Conservation (phyloP, 2,329 filamentous ascomycete genomes). For the Beauveria bassiana region DNA sequence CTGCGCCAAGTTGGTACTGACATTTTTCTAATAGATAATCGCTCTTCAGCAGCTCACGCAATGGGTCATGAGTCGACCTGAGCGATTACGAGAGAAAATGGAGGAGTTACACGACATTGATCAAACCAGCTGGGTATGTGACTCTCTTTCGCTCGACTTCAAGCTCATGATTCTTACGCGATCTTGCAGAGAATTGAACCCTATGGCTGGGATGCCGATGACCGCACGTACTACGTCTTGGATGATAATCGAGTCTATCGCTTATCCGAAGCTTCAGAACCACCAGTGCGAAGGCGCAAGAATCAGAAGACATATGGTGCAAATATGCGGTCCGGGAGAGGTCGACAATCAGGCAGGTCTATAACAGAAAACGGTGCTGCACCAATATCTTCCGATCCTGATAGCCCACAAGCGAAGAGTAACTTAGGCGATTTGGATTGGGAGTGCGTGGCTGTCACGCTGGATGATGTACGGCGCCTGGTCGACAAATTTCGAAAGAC, state of each 20-base stretch:
- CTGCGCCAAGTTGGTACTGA: background rate
- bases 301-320: constrained; percentile 47
- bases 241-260: constrained; percentile 94
- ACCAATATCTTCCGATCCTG: constrained; percentile 22
- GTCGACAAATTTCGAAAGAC: constrained; percentile 65
- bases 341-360: constrained; percentile 39
- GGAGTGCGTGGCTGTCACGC: constrained; percentile 82
- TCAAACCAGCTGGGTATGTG: constrained; percentile 69
- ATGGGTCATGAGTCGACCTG: constrained; percentile 82
- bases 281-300: constrained; percentile 51
- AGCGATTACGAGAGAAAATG: constrained; percentile 81
- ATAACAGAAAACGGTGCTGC: constrained; percentile 4
- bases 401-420: constrained; percentile 40
- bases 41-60: constrained; percentile 83
- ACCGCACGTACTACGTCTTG: constrained; percentile 80
- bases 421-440: constrained; percentile 72
- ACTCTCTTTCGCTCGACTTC: background rate
- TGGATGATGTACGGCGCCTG: constrained; percentile 69
- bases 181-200: constrained; percentile 60
- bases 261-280: constrained; percentile 64
- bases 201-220: constrained; percentile 81
- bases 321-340: constrained; percentile 62
- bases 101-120: constrained; percentile 73
- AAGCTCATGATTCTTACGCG: constrained; percentile 16
- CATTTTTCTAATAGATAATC: constrained; percentile 42